phyloP scores from a whole-genome alignment of 352 stramenopile genomes.

The Phytophthora constricta region DNA sequence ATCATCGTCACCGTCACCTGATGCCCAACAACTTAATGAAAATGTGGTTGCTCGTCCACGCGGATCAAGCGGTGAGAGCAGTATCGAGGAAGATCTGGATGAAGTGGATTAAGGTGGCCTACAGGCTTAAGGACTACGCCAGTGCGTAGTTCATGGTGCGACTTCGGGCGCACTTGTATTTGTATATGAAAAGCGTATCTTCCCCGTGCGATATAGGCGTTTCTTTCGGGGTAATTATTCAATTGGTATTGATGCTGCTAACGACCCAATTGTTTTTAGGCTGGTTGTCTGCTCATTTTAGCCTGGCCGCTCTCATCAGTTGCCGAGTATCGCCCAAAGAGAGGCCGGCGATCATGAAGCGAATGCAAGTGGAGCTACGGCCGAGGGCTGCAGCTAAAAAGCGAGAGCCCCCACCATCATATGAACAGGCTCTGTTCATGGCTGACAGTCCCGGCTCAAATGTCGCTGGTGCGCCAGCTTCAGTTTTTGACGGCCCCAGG shows the following conservation, averaged over 20 bases:
- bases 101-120: constrained; percentile 65
- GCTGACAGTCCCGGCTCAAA: not conserved
- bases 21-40: constrained; percentile 10
- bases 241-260: too few relatives aligned
- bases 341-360: constrained; percentile 17
- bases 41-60: constrained; percentile 12
- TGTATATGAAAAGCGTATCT: constrained; percentile 39
- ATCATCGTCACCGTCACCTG: constrained; percentile 20
- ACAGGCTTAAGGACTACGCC: too few relatives aligned
- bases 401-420: constrained; percentile 34
- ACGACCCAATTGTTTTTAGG: constrained; percentile 25
- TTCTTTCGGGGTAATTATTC: not conserved
- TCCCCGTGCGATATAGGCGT: constrained; percentile 3
- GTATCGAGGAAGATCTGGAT: constrained; percentile 69
- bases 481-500: not conserved
- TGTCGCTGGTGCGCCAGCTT: not conserved
- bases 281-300: constrained; percentile 10
- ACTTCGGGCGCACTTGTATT: too few relatives aligned
- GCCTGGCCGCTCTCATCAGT: constrained; percentile 1
- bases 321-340: not conserved
- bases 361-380: constrained; percentile 40
- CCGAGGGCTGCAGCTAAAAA: constrained; percentile 29
- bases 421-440: constrained; percentile 48
- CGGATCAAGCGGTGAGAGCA: constrained; percentile 42
- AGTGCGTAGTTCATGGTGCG: too few relatives aligned